Evolutionary conservation across 495 filamentous ascomycete species (phyloP).

Genomic region (Aspergillus ellipticus): DNA sequence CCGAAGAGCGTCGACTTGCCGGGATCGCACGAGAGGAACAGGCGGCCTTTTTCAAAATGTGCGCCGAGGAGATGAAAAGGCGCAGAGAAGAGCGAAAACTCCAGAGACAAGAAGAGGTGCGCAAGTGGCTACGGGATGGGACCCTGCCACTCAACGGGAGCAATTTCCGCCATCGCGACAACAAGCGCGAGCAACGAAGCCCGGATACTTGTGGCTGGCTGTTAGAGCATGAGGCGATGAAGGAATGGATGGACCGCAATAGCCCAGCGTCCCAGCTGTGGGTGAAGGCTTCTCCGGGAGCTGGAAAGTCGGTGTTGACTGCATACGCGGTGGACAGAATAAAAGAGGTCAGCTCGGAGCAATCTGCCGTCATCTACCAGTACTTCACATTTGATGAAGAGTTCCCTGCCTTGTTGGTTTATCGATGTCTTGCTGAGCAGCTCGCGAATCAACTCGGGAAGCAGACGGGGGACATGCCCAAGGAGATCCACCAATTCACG

Average conservation of each 20-base stretch:
- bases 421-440: conserved; percentile 1
- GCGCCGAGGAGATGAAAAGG: neutral
- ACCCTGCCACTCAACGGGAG: neutral
- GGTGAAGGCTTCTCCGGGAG: neutral
- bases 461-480: neutral
- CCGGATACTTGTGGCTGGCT: conserved; percentile 5
- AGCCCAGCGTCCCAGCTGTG: neutral
- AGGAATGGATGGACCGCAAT: neutral
- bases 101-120: neutral
- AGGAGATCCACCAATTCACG: neutral
- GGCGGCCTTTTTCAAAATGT: neutral
- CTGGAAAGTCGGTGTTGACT: neutral
- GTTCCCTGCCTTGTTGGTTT: neutral
- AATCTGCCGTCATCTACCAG: neutral
- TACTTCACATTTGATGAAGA: conserved; percentile 3
- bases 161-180: conserved; percentile 1
- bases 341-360: neutral
- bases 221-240: neutral
- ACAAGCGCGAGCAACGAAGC: neutral
- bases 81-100: neutral
- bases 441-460: neutral
- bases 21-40: neutral
- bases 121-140: neutral
- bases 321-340: neutral
- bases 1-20: neutral